phyloP scores from a whole-genome alignment of 1,284 basidiomycete genomes.

The Cerrena zonata region DNA sequence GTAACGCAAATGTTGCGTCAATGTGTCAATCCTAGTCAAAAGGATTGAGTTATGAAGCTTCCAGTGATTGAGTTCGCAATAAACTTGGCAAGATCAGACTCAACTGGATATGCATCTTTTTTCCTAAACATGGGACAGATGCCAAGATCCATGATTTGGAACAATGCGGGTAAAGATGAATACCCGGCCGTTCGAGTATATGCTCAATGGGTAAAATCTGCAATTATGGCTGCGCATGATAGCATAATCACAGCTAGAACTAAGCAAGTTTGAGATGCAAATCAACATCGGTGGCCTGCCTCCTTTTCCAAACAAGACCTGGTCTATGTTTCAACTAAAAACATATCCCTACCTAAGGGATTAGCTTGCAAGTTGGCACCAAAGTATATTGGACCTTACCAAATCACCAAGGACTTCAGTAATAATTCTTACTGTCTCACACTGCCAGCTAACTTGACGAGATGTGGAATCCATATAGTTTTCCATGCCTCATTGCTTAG shows the following conservation, averaged over 20 bases:
- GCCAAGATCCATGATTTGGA: constrained; percentile 14
- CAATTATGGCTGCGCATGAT: constrained; percentile 19
- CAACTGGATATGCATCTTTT: no score
- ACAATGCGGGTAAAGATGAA: background rate
- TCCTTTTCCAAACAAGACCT: constrained; percentile 26
- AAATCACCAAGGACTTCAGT: constrained; percentile 12
- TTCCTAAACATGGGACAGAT: constrained; percentile 31
- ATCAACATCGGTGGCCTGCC: constrained; percentile 25
- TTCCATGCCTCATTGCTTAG: no score
- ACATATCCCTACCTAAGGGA: no score
- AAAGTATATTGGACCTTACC: constrained; percentile 27
- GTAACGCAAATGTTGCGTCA: constrained; percentile 35
- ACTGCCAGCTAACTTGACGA: constrained; percentile 22
- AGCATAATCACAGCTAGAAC: constrained; percentile 18
- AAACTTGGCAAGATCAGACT: constrained; percentile 25
- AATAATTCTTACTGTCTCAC: no score
- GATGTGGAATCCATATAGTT: constrained; percentile 17
- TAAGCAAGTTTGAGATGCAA: no score
- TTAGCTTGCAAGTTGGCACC: constrained; percentile 25
- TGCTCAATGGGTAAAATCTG: background rate
- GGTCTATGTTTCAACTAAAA: no score
- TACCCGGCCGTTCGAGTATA: background rate
- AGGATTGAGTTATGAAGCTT: constrained; percentile 33
- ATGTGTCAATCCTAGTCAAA: constrained; percentile 28
- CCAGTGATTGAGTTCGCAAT: constrained; percentile 37